These are phyloP conservation scores for Bolboschoenus planiculmis DNA, from an alignment of 176 grass and related monocot genomes.

Conservation along the genomic window DNA sequence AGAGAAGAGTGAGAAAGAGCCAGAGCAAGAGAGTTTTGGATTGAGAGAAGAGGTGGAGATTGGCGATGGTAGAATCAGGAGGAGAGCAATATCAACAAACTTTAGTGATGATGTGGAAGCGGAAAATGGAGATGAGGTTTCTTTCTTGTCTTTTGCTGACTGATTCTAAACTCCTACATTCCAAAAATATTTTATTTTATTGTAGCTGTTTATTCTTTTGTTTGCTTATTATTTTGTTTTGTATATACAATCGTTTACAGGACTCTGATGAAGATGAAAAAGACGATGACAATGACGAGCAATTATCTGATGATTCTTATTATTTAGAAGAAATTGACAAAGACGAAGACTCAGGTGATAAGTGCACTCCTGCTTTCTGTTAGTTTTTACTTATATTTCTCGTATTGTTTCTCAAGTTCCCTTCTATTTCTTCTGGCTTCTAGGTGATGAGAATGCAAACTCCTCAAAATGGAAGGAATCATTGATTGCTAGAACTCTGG, in stretches of 20 bases:
- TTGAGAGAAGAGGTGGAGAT: conserved; percentile 65
- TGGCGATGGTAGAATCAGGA: conserved; percentile 60
- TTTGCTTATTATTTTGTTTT: conserved; percentile 17
- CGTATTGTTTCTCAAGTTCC: conserved; percentile 6
- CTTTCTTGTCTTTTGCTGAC: conserved; percentile 18
- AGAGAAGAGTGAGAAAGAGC: conserved; percentile 29
- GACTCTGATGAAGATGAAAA: conserved; percentile 42
- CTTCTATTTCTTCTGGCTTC: conserved; percentile 18
- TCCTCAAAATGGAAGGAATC: conserved; percentile 87
- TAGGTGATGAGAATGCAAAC: conserved; percentile 53
- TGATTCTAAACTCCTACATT: not conserved
- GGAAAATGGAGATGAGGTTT: conserved; percentile 20
- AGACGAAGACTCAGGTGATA: conserved; percentile 53
- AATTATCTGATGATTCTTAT: conserved; percentile 48
- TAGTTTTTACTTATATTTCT: conserved; percentile 11
- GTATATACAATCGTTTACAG: conserved; percentile 35
- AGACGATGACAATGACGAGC: conserved; percentile 46
- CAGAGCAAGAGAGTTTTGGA: conserved; percentile 29
- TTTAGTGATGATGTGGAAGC: conserved; percentile 46
- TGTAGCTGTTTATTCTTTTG: conserved; percentile 2
- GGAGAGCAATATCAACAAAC: conserved; percentile 69
- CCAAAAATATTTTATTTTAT: not conserved
- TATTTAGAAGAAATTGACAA: conserved; percentile 46
- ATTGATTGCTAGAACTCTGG: conserved; percentile 53
- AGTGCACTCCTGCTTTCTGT: conserved; percentile 2